Evolutionary conservation across 139 green algal genomes (phyloP).

Genomic region (Chlamydomonas sphaeroides): DNA sequence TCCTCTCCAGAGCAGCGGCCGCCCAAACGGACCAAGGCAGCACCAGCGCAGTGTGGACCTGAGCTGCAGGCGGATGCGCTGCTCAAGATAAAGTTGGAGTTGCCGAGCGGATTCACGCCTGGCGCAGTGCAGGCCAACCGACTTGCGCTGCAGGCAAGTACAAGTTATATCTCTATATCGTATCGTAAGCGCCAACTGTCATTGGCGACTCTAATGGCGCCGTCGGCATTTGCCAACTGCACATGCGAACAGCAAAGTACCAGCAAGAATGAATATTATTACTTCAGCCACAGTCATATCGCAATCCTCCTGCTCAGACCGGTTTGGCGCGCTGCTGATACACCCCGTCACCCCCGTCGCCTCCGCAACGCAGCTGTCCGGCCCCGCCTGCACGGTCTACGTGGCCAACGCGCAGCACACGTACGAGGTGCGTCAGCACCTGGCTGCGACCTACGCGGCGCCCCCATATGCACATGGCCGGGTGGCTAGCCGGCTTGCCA

Average conservation of each 20-base stretch:
- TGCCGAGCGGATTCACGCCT: background rate
- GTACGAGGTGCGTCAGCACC: constrained; percentile 3
- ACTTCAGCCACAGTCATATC: too few species aligned
- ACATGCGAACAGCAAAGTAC: too few species aligned
- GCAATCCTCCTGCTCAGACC: too few species aligned
- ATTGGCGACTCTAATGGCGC: background rate
- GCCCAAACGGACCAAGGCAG: background rate
- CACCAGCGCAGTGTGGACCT: background rate
- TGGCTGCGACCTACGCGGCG: too few species aligned
- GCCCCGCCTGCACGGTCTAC: background rate
- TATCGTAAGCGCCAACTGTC: background rate
- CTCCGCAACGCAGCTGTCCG: background rate
- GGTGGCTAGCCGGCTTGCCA: too few species aligned
- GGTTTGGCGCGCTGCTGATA: too few species aligned
- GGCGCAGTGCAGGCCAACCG: constrained; percentile 21
- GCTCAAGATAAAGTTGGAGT: background rate
- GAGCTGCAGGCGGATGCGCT: background rate
- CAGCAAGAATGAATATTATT: too few species aligned
- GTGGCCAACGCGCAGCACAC: constrained; percentile 15
- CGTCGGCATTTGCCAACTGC: too few species aligned
- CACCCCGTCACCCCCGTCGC: too few species aligned
- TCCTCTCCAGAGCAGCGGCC: constrained; percentile 1
- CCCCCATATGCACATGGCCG: too few species aligned
- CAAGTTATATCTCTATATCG: too few species aligned
- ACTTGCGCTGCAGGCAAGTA: background rate